phyloP scores from a whole-genome alignment of 352 stramenopile genomes.

The Albugo candida region DNA sequence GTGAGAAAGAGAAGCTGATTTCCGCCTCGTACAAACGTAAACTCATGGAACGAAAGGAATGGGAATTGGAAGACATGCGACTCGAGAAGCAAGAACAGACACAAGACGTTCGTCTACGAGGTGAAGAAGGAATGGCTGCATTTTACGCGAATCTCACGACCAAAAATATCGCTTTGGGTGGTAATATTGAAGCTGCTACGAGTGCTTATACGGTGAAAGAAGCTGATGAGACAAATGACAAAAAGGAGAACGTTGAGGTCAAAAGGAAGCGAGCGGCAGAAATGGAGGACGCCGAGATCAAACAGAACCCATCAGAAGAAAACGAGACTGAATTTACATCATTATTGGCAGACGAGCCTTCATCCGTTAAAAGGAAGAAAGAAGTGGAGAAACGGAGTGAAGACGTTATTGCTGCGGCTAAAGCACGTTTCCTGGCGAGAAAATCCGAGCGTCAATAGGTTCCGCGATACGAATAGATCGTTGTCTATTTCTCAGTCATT shows the following conservation, averaged over 20 bases:
- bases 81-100: conserved; percentile 39
- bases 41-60: conserved; percentile 76
- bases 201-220: conserved; percentile 66
- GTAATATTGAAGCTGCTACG: conserved; percentile 23
- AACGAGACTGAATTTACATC: background rate
- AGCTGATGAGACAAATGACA: background rate
- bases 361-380: background rate
- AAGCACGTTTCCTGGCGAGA: conserved; percentile 66
- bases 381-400: conserved; percentile 26
- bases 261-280: background rate
- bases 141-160: conserved; percentile 84
- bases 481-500: background rate
- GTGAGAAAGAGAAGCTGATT: conserved; percentile 81
- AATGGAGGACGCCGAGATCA: background rate
- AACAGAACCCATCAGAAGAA: background rate
- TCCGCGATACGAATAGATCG: background rate
- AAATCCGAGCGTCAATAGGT: conserved; percentile 22
- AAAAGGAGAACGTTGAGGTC: background rate
- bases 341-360: no score
- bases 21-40: conserved; percentile 84
- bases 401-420: conserved; percentile 54
- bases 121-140: conserved; percentile 48
- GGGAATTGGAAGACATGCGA: conserved; percentile 61
- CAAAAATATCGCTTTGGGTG: conserved; percentile 85
- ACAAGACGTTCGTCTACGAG: conserved; percentile 60